Conservation (phyloP, 768 basidiomycete species). For the Xanthoconium stramineum region DNA sequence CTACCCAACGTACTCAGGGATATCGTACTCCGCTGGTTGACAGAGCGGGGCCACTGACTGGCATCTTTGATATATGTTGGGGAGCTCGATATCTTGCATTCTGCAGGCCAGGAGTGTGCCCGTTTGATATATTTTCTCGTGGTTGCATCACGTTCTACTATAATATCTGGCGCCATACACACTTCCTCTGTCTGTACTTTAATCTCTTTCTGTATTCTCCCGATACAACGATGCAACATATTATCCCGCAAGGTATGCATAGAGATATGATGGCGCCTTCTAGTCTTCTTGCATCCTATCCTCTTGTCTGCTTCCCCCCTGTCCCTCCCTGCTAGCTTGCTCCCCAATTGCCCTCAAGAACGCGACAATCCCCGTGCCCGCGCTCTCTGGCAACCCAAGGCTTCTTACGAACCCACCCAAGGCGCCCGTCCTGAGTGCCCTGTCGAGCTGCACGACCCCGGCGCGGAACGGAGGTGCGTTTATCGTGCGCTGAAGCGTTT, state of each 20-base stretch:
- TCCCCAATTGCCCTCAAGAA: conserved; percentile 81
- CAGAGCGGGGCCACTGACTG: conserved; percentile 72
- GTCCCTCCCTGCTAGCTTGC: conserved; percentile 56
- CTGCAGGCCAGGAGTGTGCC: background rate
- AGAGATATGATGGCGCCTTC: background rate
- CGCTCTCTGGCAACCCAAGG: conserved; percentile 81
- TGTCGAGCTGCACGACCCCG: conserved; percentile 77
- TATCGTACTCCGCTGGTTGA: conserved; percentile 86
- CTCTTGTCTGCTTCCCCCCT: conserved; percentile 19
- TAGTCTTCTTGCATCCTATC: conserved; percentile 84
- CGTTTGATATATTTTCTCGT: background rate
- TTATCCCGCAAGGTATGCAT: background rate
- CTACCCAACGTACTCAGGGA: conserved; percentile 44
- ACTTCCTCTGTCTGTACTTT: background rate
- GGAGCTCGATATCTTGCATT: background rate
- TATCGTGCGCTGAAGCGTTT: conserved; percentile 71
- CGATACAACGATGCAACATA: background rate
- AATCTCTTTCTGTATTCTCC: background rate
- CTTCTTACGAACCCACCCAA: conserved; percentile 71
- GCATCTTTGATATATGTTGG: background rate
- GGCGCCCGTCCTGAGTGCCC: conserved; percentile 78
- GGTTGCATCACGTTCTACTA: background rate
- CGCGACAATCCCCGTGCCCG: conserved; percentile 71
- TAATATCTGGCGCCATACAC: too few relatives aligned
- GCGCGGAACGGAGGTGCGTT: conserved; percentile 81